phyloP scores from a whole-genome alignment of 257 asterid species.

The Solanum gracilifrons region DNA sequence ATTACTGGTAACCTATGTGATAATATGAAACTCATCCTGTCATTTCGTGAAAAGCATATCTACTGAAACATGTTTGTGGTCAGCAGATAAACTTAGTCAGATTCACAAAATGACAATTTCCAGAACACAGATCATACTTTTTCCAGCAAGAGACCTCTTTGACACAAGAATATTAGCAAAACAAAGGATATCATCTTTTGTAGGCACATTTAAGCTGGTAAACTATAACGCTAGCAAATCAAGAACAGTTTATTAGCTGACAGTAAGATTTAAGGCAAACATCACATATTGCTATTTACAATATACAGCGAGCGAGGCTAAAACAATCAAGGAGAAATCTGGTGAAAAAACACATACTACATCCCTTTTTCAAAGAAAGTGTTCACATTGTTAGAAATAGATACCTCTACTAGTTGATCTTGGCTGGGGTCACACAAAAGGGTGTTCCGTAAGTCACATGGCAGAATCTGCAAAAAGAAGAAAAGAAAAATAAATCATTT shows the following conservation, averaged over 20 bases:
- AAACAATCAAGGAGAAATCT: background rate
- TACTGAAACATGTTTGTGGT: background rate
- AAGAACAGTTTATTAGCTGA: background rate
- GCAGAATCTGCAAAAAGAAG: conserved; percentile 39
- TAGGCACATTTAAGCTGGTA: background rate
- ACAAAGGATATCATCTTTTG: background rate
- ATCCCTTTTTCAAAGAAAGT: background rate
- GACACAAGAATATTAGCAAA: background rate
- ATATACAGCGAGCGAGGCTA: background rate
- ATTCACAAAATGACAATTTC: background rate
- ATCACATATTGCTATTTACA: background rate
- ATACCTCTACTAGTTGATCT: conserved; percentile 54
- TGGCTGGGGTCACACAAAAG: conserved; percentile 28
- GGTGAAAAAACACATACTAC: background rate
- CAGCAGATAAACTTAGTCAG: background rate
- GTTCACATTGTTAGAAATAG: background rate
- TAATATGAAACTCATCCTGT: background rate
- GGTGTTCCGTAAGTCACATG: conserved; percentile 45
- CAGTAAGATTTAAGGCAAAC: background rate
- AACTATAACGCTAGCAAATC: background rate
- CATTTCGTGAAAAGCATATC: background rate
- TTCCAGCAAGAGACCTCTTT: background rate
- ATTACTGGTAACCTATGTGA: background rate
- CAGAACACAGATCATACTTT: background rate
- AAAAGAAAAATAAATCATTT: background rate